Evolutionary conservation across 441 rosid genomes (phyloP), one percentile per base, ranked within the genome.

Genomic region (Populus hybrid): DNA sequence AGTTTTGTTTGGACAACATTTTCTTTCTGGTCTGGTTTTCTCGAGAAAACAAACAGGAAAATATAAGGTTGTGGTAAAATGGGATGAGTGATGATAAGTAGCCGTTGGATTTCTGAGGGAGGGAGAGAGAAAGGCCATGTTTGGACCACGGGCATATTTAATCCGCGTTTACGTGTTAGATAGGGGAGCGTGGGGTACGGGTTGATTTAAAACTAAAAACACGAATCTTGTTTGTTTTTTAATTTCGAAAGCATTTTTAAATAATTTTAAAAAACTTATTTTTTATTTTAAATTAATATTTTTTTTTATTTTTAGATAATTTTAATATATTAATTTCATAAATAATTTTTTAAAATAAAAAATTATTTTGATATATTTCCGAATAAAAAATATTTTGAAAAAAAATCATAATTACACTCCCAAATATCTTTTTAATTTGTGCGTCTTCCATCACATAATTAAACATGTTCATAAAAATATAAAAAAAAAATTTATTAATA

Each of bases 381-480:
- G 1, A 34, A 34, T 34, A 34, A 34, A 34, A 6, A 34, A 6
- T 0, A 34, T 0, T 34, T 34, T 34, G 1, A 6, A 34, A 34
- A 34, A 0, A 0, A 6, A 34, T 0, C 0, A 34, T 34, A 34
- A 5, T 0, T 1, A 34, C 0, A 34, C 1, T 34, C 2, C 1
- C 2, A 34, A 34, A 6, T 0, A 34, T 6, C 1, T 0, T 34
- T 6, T 34, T 34, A 34, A 1, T 34, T 34, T 34, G 0, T 34
- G 0, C 0, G 0, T 34, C 0, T 34, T 34, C 0, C 0, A 34
- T 0, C 1, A 6, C 0, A 1, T 0, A 34, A 1, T 0, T 1
- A 34, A 34, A 6, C 8, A 6, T 12, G 10, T 6, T 14, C 2
- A 61, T 7, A 7, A 61, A 61, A 61, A 1, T 6, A 1, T 6